Conservation (phyloP, 73 alveolate species). For the Symbiodinium pilosum region DNA sequence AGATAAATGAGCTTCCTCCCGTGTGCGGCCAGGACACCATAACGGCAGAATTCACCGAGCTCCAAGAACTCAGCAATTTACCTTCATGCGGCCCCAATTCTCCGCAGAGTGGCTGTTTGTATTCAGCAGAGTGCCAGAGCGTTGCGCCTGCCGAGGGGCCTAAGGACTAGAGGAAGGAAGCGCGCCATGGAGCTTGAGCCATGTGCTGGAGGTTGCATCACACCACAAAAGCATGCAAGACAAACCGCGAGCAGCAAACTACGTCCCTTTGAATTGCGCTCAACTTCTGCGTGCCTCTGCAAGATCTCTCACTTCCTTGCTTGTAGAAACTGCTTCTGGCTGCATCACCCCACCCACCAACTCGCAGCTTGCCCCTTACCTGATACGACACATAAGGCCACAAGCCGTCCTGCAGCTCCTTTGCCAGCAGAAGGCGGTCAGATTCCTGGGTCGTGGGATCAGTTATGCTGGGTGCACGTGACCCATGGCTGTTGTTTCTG, state of each 20-base stretch:
- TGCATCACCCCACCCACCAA: too few species aligned
- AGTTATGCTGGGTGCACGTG: too few species aligned
- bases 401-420: not conserved
- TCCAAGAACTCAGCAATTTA: not conserved
- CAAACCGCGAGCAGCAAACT: not conserved
- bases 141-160: not conserved
- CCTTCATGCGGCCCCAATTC: too few species aligned
- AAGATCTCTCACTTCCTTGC: not conserved
- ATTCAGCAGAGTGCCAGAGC: too few species aligned
- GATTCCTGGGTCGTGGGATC: too few species aligned
- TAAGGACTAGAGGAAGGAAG: not conserved
- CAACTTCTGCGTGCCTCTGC: not conserved
- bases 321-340: too few species aligned
- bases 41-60: not conserved
- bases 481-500: too few species aligned
- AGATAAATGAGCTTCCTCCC: too few species aligned
- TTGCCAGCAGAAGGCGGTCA: not conserved
- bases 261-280: not conserved
- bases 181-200: conserved; percentile 15
- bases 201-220: too few species aligned
- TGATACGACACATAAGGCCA: too few species aligned
- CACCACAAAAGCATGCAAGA: not conserved
- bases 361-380: too few species aligned
- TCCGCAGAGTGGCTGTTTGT: too few species aligned
- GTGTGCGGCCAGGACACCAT: not conserved